Percentiles rank a stretch among this genome's conserved stretches.
Evolutionary conservation across 1,284 basidiomycete species (phyloP).

Genomic region (Chalciporus piperatoides): DNA sequence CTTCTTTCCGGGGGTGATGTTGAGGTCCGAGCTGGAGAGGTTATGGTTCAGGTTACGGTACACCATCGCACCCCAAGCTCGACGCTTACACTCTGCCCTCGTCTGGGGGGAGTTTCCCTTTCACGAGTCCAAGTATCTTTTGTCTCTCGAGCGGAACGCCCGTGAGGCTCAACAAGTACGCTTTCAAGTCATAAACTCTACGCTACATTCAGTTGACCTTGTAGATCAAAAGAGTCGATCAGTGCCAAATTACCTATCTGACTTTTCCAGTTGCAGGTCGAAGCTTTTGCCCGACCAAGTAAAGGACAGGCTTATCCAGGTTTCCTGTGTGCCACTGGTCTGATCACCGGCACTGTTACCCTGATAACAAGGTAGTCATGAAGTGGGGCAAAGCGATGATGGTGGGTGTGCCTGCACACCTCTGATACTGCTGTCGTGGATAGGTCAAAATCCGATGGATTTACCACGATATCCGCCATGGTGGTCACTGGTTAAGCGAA

Average conservation of each 20-base stretch:
- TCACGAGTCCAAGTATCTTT: slow-evolving; percentile 85
- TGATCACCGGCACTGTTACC: neutral
- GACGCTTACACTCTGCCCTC: slow-evolving; percentile 58
- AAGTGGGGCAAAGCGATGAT: neutral
- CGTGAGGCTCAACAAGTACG: slow-evolving; percentile 64
- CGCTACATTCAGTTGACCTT: slow-evolving; percentile 1
- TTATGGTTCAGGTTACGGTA: neutral
- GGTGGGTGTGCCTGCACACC: neutral
- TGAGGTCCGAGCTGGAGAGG: slow-evolving; percentile 51
- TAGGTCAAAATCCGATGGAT: neutral
- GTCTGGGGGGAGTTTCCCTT: slow-evolving; percentile 79
- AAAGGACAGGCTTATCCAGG: slow-evolving; percentile 61
- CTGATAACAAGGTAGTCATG: neutral
- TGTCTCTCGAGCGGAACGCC: slow-evolving; percentile 82
- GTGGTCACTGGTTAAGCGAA: too few relatives aligned
- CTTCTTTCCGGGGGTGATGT: slow-evolving; percentile 59
- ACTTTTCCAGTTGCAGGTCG: slow-evolving; percentile 60
- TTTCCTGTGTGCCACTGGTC: slow-evolving; percentile 5
- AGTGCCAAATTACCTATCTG: slow-evolving; percentile 52
- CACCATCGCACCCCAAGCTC: neutral
- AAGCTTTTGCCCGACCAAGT: slow-evolving; percentile 62
- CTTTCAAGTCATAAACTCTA: slow-evolving; percentile 70
- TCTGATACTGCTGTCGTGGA: neutral
- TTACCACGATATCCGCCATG: neutral
- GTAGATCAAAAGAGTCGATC: neutral